phyloP scores from a whole-genome alignment of 2,329 filamentous ascomycete species.

The Penicillium sp. region DNA sequence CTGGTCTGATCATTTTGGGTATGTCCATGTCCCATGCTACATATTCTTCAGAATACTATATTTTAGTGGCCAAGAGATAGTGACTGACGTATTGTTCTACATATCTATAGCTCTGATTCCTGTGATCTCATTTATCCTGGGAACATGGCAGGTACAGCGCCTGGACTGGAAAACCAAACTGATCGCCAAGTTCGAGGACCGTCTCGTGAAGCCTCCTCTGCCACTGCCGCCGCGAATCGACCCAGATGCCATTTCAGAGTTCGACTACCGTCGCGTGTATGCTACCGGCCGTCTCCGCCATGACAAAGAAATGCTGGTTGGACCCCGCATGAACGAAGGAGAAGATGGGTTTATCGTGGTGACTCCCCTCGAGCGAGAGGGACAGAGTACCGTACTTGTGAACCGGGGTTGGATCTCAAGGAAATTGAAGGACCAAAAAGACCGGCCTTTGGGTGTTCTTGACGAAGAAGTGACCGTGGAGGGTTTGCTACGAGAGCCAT shows the following conservation, averaged over 20 bases:
- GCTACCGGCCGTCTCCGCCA: conserved; percentile 74
- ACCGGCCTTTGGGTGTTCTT: conserved; percentile 64
- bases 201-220: conserved; percentile 77
- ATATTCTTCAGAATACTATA: neutral
- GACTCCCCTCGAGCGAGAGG: conserved; percentile 73
- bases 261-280: conserved; percentile 84
- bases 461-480: conserved; percentile 72
- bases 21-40: conserved; percentile 12
- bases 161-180: conserved; percentile 92
- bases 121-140: conserved; percentile 82
- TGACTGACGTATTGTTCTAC: conserved; percentile 5
- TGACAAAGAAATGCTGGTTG: conserved; percentile 94
- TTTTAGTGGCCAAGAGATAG: neutral
- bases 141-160: conserved; percentile 92
- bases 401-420: conserved; percentile 91
- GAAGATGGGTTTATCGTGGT: conserved; percentile 88
- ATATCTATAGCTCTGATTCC: conserved; percentile 71
- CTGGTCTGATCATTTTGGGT: conserved; percentile 76
- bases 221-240: conserved; percentile 83
- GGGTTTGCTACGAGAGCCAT: conserved; percentile 81
- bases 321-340: conserved; percentile 83
- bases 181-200: conserved; percentile 87
- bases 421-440: conserved; percentile 63
- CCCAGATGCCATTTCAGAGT: conserved; percentile 75
- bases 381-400: conserved; percentile 70